phyloP scores from a whole-genome alignment of 2,329 filamentous ascomycete genomes.

The Cercospora berteroae region DNA sequence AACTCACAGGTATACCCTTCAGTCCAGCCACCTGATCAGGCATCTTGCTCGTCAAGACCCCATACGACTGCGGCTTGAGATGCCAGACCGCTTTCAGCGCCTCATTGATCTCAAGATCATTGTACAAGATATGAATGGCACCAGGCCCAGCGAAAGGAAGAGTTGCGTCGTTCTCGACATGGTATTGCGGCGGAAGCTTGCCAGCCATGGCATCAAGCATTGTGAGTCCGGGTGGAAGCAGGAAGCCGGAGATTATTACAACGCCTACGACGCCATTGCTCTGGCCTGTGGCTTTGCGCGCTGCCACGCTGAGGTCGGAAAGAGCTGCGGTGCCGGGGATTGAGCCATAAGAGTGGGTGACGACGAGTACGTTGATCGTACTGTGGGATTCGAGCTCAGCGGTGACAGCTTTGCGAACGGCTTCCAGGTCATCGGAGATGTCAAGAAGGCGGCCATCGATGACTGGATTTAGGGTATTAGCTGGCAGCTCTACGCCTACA shows the following conservation, averaged over 20 bases:
- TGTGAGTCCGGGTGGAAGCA: background rate
- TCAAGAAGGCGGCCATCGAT: background rate
- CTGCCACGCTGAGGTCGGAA: background rate
- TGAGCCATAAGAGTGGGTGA: background rate
- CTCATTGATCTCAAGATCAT: background rate
- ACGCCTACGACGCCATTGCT: background rate
- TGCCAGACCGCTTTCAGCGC: background rate
- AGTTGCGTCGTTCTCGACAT: slow-evolving; percentile 6
- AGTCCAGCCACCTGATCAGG: background rate
- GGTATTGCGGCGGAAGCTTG: slow-evolving; percentile 15
- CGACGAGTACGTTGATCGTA: background rate
- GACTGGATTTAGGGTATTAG: background rate
- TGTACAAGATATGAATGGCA: background rate
- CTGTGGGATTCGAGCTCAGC: background rate
- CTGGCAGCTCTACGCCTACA: background rate
- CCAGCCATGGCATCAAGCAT: slow-evolving; percentile 15
- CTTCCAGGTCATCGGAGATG: background rate
- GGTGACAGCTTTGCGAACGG: background rate
- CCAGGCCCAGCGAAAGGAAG: slow-evolving; percentile 17
- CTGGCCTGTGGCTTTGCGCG: background rate
- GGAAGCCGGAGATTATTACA: background rate
- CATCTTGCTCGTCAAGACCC: background rate
- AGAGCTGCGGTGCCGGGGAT: background rate
- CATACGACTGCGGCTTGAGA: background rate
- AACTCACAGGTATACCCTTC: background rate